Evolutionary conservation across 2,329 filamentous ascomycete species (phyloP).

Genomic region (Claviceps cyperi): DNA sequence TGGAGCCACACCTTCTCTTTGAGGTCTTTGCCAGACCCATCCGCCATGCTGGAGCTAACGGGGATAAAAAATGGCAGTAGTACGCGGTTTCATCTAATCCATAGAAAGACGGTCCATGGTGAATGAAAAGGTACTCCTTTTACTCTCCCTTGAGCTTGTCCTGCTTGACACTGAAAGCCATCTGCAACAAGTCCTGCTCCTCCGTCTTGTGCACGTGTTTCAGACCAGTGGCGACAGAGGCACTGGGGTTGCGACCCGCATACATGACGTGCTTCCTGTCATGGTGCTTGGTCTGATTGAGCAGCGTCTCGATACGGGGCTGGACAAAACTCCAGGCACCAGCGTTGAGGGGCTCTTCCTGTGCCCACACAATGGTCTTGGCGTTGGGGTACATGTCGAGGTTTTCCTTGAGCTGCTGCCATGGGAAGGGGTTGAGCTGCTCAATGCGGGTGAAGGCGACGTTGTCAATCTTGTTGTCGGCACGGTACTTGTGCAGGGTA

Average conservation of each 20-base stretch:
- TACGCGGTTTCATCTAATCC: neutral
- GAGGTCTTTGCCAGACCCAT: neutral
- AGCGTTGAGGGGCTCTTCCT: slow-evolving; percentile 95
- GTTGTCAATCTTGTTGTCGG: slow-evolving; percentile 73
- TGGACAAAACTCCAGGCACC: slow-evolving; percentile 97
- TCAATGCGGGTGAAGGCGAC: slow-evolving; percentile 91
- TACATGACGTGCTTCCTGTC: slow-evolving; percentile 95
- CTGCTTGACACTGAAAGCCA: slow-evolving; percentile 49
- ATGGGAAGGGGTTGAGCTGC: slow-evolving; percentile 97
- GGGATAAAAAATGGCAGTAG: neutral
- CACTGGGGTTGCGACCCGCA: slow-evolving; percentile 83
- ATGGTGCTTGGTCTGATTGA: slow-evolving; percentile 87
- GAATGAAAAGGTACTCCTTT: slow-evolving; percentile 1
- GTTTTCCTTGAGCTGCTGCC: slow-evolving; percentile 93
- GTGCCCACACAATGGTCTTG: slow-evolving; percentile 91
- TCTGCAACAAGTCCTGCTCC: slow-evolving; percentile 67
- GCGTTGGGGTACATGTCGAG: slow-evolving; percentile 94
- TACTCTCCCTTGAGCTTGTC: slow-evolving; percentile 58
- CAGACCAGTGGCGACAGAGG: slow-evolving; percentile 82
- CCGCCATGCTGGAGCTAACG: neutral
- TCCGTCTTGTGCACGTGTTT: slow-evolving; percentile 85
- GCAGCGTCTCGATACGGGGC: slow-evolving; percentile 87
- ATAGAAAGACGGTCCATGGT: neutral
- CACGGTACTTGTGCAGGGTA: slow-evolving; percentile 79
- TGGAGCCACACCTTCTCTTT: neutral